These are phyloP conservation scores for Xylaria sp. DNA, from an alignment of 2,329 filamentous ascomycete species.

Conservation along the genomic window DNA sequence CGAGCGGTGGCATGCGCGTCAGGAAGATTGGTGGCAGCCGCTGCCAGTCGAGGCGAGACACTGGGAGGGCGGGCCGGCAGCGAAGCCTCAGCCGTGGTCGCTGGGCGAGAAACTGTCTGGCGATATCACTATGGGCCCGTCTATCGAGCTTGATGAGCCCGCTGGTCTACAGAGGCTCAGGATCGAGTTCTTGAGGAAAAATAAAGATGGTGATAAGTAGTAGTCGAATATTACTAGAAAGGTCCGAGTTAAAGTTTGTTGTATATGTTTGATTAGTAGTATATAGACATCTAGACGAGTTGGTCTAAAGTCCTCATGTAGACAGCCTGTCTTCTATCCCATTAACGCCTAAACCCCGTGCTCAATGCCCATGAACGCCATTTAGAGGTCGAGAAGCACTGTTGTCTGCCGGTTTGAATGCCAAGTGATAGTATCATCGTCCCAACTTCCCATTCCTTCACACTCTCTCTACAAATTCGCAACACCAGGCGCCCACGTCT, in stretches of 20 bases:
- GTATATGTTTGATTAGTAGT: conserved; percentile 25
- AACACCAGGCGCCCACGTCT: conserved; percentile 82
- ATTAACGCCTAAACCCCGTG: conserved; percentile 41
- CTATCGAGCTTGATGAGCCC: conserved; percentile 55
- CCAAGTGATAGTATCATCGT: neutral
- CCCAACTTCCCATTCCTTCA: neutral
- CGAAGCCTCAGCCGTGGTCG: conserved; percentile 39
- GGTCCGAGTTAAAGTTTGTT: neutral
- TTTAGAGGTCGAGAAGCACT: neutral
- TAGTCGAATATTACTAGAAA: neutral
- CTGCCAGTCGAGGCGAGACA: conserved; percentile 69
- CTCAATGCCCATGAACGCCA: conserved; percentile 36
- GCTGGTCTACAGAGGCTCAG: conserved; percentile 54
- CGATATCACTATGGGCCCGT: conserved; percentile 55
- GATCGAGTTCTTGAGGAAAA: conserved; percentile 45
- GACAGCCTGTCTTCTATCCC: conserved; percentile 10
- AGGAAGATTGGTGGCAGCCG: conserved; percentile 74
- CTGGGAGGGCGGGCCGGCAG: conserved; percentile 64
- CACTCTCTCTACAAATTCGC: conserved; percentile 58
- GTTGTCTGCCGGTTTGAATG: neutral
- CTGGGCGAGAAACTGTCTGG: conserved; percentile 32
- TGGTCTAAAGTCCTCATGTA: neutral
- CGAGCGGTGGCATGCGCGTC: conserved; percentile 73
- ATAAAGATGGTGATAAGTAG: conserved; percentile 7
- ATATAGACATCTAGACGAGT: conserved; percentile 23